These are phyloP conservation scores for Talaromyces sp. DNA, from an alignment of 2,329 filamentous ascomycete genomes.

Conservation along the genomic window DNA sequence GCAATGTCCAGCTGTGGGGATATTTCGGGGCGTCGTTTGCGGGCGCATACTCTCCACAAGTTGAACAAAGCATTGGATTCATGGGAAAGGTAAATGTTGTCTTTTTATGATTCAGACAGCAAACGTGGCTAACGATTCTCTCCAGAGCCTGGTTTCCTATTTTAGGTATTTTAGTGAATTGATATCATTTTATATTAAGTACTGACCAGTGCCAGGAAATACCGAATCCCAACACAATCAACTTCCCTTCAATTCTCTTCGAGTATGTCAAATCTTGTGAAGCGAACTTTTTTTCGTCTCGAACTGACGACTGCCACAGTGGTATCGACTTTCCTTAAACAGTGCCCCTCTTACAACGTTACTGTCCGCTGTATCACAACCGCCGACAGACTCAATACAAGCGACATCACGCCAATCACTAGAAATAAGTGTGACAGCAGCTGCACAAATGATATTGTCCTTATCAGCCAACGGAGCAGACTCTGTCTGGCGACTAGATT, in stretches of 20 bases:
- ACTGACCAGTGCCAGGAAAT: slow-evolving; percentile 8
- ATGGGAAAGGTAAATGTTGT: slow-evolving; percentile 22
- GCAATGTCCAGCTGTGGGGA: slow-evolving; percentile 22
- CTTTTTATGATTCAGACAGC: neutral
- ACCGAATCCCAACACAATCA: slow-evolving; percentile 25
- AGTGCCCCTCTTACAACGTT: slow-evolving; percentile 7
- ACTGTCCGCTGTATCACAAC: slow-evolving; percentile 4
- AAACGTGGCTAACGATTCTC: neutral
- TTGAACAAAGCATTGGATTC: slow-evolving; percentile 23
- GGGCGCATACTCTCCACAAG: slow-evolving; percentile 11
- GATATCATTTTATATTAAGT: neutral
- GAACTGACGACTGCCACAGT: slow-evolving; percentile 4
- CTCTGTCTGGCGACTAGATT: slow-evolving; percentile 13
- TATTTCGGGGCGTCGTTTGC: slow-evolving; percentile 20
- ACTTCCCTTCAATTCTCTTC: slow-evolving; percentile 25
- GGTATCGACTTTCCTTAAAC: slow-evolving; percentile 15
- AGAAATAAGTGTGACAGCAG: slow-evolving; percentile 14
- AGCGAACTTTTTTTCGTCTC: neutral
- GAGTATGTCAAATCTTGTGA: slow-evolving; percentile 13
- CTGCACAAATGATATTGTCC: slow-evolving; percentile 19
- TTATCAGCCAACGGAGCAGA: slow-evolving; percentile 9
- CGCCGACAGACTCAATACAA: neutral
- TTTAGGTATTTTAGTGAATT: neutral
- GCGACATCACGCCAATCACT: slow-evolving; percentile 7
- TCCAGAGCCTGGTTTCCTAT: neutral